Base-by-base conservation (phyloP, 371 early-diverging fungal genomes). In the Mortierella sp. region DNA sequence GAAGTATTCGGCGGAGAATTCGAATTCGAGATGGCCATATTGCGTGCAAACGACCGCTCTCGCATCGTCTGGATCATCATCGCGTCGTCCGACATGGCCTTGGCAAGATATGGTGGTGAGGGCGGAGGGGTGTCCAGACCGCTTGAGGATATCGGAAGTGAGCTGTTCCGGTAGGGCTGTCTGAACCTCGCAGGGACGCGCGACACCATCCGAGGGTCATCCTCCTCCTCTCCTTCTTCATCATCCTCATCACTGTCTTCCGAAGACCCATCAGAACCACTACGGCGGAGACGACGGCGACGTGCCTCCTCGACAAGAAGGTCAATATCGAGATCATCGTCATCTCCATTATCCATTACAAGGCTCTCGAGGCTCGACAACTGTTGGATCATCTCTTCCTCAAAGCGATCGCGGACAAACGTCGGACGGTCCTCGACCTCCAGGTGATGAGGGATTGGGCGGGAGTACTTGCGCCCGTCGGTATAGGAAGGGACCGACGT, bases 331-430 rank as follows among this genome's bases (percentile, higher is more conserved):
- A 64, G 24, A 31, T 74, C 77, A 7, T 66, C 55, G 4, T 72
- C 76, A 40, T 74, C 77, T 3, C 68, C 77, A 16, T 77, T 77
- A 9, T 74, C 76, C 65, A 74, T 64, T 16, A 77, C 64, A 13
- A 81, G 63, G 47, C 77, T 81, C 63, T 81, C 82, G 6, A 81
- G 52, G 31, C 74, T 68, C 48, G 77, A 70, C 14, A 81, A 19
- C 4, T 81, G 77, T 45, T 74, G 69, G 7, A 77, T 55, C 82
- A 81, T 81, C 65, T 81, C 82, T 43, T 77, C 77, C 53, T 81
- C 82, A 58, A 81, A 77, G 40, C 74, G 70, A 29, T 81, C 82
- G 1, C 77, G 71, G 13, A 81, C 65, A 68, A 81, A 81, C 9
- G 67, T 53, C 10, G 82, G 82, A 8, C 44, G 65, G 63, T 73